These are phyloP conservation scores for Podaxis sp. DNA, from an alignment of 768 basidiomycete genomes.

Conservation along the genomic window DNA sequence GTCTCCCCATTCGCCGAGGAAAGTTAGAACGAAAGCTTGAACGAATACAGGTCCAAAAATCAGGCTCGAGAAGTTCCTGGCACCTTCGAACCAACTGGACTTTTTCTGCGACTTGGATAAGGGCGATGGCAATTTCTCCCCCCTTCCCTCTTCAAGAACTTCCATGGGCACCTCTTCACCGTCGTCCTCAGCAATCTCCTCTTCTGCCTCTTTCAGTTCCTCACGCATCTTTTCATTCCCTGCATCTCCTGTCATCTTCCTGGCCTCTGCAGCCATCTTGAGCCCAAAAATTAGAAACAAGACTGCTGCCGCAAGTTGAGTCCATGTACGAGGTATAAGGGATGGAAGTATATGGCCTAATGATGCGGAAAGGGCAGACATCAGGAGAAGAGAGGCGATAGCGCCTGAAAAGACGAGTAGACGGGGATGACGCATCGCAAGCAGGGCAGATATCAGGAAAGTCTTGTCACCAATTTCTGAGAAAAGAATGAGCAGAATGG, in stretches of 20 bases:
- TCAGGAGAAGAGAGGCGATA: slow-evolving; percentile 81
- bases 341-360: slow-evolving; percentile 88
- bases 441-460: slow-evolving; percentile 80
- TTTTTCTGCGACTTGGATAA: slow-evolving; percentile 20
- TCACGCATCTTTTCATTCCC: slow-evolving; percentile 84
- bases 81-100: slow-evolving; percentile 47
- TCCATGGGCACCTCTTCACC: slow-evolving; percentile 63
- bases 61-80: slow-evolving; percentile 79
- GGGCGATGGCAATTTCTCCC: slow-evolving; percentile 17
- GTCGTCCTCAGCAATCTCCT: slow-evolving; percentile 86
- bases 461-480: slow-evolving; percentile 98
- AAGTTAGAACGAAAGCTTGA: slow-evolving; percentile 92
- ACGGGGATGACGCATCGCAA: slow-evolving; percentile 90
- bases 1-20: slow-evolving; percentile 99
- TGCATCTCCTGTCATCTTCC: slow-evolving; percentile 57
- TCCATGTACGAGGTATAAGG: slow-evolving; percentile 69
- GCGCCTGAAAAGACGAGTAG: slow-evolving; percentile 86
- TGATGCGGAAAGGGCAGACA: slow-evolving; percentile 93
- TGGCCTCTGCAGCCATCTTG: slow-evolving; percentile 86
- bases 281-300: slow-evolving; percentile 90
- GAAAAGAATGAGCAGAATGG: slow-evolving; percentile 88
- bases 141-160: slow-evolving; percentile 70
- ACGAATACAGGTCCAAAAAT: slow-evolving; percentile 92
- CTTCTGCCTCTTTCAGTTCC: slow-evolving; percentile 95
- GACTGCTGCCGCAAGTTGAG: slow-evolving; percentile 69